phyloP scores from a whole-genome alignment of 306 rosid species.

The Gastrolobium bilobum region DNA sequence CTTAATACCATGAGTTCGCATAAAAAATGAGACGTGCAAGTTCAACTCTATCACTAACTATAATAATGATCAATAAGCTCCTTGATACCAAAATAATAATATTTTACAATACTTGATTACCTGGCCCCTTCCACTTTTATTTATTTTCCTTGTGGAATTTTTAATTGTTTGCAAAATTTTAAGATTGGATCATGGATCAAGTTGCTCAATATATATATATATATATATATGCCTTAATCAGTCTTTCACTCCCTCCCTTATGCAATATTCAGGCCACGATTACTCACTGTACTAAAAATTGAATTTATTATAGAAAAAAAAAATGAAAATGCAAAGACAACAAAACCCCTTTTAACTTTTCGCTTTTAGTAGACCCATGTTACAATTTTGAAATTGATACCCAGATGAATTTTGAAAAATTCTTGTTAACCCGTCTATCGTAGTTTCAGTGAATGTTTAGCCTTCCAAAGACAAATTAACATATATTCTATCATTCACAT shows the following conservation, averaged over 20 bases:
- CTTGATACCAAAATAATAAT: neutral
- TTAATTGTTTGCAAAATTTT: neutral
- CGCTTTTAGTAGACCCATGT: neutral
- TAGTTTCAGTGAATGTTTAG: neutral
- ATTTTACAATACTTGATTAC: neutral
- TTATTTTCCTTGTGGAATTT: neutral
- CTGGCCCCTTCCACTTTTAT: neutral
- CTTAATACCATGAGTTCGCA: no score
- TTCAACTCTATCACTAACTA: no score
- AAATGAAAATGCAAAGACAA: neutral
- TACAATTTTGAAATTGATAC: neutral
- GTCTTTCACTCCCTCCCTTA: neutral
- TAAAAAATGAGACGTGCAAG: no score
- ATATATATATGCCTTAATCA: no score
- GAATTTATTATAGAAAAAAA: neutral
- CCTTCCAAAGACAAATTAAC: no score
- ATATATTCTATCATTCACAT: no score
- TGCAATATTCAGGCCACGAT: constrained; percentile 2
- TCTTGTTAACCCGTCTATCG: neutral
- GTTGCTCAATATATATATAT: neutral
- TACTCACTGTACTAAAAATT: neutral
- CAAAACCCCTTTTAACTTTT: constrained; percentile 21
- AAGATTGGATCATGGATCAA: constrained; percentile 22
- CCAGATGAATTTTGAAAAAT: neutral
- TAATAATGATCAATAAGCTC: neutral